phyloP scores from a whole-genome alignment of 306 rosid genomes.

The Vigna unguiculata region DNA sequence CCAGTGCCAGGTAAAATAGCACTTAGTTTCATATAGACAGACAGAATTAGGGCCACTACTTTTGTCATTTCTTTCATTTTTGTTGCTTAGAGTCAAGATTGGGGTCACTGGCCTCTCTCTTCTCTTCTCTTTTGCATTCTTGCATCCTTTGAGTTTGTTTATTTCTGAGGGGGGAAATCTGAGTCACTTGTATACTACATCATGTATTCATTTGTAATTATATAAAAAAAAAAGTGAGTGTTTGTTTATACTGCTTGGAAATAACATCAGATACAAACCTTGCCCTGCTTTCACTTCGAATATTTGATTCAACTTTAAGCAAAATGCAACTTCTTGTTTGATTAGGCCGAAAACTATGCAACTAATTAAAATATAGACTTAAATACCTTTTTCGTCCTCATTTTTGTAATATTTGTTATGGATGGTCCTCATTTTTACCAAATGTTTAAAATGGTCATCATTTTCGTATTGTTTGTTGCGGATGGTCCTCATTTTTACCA shows the following conservation, averaged over 20 bases:
- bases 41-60: conserved; percentile 59
- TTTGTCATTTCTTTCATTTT: conserved; percentile 49
- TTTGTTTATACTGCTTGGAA: conserved; percentile 56
- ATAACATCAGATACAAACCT: conserved; percentile 6
- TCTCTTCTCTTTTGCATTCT: conserved; percentile 55
- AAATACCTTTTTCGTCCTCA: too few species aligned
- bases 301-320: conserved; percentile 55
- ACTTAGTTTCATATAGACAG: conserved; percentile 67
- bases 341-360: conserved; percentile 44
- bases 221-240: conserved; percentile 68
- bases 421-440: too few species aligned
- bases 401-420: too few species aligned
- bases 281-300: conserved; percentile 46
- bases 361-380: too few species aligned
- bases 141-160: conserved; percentile 72
- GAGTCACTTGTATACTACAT: conserved; percentile 79
- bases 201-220: conserved; percentile 77
- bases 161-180: conserved; percentile 52
- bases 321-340: conserved; percentile 44
- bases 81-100: conserved; percentile 44
- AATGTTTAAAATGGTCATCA: too few species aligned
- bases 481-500: too few species aligned
- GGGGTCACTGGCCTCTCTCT: conserved; percentile 70
- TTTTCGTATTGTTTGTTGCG: too few species aligned
- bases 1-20: conserved; percentile 77